phyloP scores from a whole-genome alignment of 2,329 filamentous ascomycete genomes.

The Blastomyces parvus region DNA sequence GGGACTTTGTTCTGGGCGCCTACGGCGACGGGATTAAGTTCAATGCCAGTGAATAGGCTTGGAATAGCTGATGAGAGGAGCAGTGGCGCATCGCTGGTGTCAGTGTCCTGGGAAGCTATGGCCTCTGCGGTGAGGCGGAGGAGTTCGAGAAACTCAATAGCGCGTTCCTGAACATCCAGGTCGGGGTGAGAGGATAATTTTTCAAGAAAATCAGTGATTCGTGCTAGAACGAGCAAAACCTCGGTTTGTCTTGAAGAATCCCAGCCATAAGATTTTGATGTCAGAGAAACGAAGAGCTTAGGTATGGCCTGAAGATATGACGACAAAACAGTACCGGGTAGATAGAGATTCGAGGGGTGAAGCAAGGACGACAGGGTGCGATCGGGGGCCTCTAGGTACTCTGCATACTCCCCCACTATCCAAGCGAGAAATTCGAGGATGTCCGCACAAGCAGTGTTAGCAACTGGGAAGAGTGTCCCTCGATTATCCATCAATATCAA shows the following conservation, averaged over 20 bases:
- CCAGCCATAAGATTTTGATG: constrained; percentile 60
- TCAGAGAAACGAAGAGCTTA: constrained; percentile 70
- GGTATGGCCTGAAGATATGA: constrained; percentile 74
- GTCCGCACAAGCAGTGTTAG: constrained; percentile 45
- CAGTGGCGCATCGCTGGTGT: constrained; percentile 56
- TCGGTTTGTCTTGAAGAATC: constrained; percentile 62
- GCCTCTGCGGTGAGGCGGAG: constrained; percentile 81
- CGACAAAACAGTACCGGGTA: constrained; percentile 58
- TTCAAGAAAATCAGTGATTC: constrained; percentile 74
- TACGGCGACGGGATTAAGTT: constrained; percentile 80
- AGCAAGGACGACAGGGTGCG: constrained; percentile 65
- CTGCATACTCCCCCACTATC: constrained; percentile 80
- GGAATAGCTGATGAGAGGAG: constrained; percentile 87
- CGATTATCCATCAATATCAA: constrained; percentile 54
- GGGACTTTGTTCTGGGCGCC: constrained; percentile 82
- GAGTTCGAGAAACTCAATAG: constrained; percentile 84
- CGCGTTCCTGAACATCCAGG: constrained; percentile 88
- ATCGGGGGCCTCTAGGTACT: constrained; percentile 59
- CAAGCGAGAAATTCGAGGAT: constrained; percentile 70
- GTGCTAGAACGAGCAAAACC: constrained; percentile 66
- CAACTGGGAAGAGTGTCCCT: constrained; percentile 47
- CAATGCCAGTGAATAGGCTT: constrained; percentile 72
- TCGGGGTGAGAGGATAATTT: constrained; percentile 70
- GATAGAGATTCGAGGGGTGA: constrained; percentile 52
- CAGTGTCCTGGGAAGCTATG: constrained; percentile 25